Evolutionary conservation across 805 yeast genomes (phyloP).

Genomic region (Blastobotrys peoriensis): DNA sequence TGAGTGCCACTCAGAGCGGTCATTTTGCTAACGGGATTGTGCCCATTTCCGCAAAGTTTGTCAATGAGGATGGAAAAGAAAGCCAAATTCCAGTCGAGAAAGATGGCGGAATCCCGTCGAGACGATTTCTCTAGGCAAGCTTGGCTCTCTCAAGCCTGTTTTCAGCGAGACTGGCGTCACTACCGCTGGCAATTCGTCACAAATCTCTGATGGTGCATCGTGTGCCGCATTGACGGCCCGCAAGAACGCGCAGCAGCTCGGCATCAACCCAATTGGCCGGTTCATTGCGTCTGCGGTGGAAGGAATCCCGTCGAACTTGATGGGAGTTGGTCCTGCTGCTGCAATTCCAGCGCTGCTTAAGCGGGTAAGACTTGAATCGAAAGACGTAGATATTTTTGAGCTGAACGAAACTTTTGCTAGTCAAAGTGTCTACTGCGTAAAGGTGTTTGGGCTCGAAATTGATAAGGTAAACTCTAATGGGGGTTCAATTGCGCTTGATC

Average conservation of each 20-base stretch:
- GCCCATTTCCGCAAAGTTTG: slow-evolving; percentile 44
- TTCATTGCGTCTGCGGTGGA: slow-evolving; percentile 88
- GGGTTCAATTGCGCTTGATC: slow-evolving; percentile 92
- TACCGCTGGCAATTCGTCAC: slow-evolving; percentile 87
- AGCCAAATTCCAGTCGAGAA: slow-evolving; percentile 34
- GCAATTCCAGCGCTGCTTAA: slow-evolving; percentile 84
- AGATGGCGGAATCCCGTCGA: too few species aligned
- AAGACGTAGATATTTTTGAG: slow-evolving; percentile 72
- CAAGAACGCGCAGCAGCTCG: slow-evolving; percentile 64
- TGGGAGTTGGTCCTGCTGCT: slow-evolving; percentile 83
- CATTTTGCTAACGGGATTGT: slow-evolving; percentile 69
- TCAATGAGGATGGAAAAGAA: slow-evolving; percentile 24
- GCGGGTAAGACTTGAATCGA: slow-evolving; percentile 55
- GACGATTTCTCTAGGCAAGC: slow-evolving; percentile 25
- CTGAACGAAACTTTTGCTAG: slow-evolving; percentile 89
- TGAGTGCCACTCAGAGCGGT: slow-evolving; percentile 51
- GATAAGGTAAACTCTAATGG: slow-evolving; percentile 79
- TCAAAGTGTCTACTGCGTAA: slow-evolving; percentile 77
- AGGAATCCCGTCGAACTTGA: slow-evolving; percentile 77
- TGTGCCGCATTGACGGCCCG: slow-evolving; percentile 75
- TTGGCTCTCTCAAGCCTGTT: slow-evolving; percentile 31
- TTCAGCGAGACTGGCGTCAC: slow-evolving; percentile 72
- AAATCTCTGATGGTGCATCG: slow-evolving; percentile 88
- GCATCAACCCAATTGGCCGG: slow-evolving; percentile 70
- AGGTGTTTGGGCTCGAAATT: slow-evolving; percentile 53